Evolutionary conservation across 73 alveolate species (phyloP).

Genomic region (Durusdinium trenchii): DNA sequence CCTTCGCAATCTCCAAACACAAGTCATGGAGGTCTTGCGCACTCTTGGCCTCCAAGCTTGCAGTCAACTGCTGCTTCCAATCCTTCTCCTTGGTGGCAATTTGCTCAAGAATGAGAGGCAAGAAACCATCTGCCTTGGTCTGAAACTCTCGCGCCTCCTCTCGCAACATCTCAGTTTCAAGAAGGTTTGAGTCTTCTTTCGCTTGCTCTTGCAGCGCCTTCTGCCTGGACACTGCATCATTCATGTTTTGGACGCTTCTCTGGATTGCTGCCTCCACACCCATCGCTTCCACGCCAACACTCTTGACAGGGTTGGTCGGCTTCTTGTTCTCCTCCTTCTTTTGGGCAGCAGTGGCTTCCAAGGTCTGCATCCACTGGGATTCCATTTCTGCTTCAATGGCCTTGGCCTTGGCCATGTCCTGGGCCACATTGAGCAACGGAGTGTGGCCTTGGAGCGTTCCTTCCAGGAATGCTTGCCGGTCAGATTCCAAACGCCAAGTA

Average conservation of each 20-base stretch:
- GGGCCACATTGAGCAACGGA: neutral
- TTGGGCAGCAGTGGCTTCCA: neutral
- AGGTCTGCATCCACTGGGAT: neutral
- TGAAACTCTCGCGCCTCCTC: neutral
- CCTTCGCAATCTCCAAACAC: neutral
- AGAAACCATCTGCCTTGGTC: neutral
- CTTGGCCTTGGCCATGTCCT: neutral
- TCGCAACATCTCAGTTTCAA: neutral
- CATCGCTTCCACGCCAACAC: neutral
- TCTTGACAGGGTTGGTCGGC: neutral
- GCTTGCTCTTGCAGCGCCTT: neutral
- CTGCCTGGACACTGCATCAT: neutral
- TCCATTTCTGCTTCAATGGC: neutral
- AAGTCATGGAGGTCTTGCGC: neutral
- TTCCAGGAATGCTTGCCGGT: neutral
- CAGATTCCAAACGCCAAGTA: neutral
- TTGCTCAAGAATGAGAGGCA: neutral
- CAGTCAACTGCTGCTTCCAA: neutral
- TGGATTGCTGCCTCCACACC: neutral
- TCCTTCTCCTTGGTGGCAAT: neutral
- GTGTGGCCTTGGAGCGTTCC: neutral
- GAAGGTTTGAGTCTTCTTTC: no score
- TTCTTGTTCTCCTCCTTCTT: neutral
- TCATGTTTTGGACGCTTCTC: neutral
- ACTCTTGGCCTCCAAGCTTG: neutral